Conservation (phyloP, 495 filamentous ascomycete genomes). For the Penicillium chermesinum region DNA sequence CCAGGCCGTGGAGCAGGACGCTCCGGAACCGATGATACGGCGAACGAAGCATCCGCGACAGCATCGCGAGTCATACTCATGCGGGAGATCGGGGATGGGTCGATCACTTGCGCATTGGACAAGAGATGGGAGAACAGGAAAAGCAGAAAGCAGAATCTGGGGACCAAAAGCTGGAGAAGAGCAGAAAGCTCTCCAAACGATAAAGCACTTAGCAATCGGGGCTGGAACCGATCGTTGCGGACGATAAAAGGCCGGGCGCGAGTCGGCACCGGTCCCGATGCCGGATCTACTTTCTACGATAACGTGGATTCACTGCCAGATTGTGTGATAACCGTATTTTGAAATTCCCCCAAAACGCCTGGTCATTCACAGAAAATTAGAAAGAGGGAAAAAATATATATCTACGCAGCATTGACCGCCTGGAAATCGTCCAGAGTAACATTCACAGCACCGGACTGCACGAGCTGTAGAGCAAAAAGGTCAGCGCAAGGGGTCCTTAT, state of each 20-base stretch:
- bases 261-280: slow-evolving; percentile 26
- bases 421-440: slow-evolving; percentile 74
- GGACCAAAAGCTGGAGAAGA: background rate
- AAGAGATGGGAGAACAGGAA: background rate
- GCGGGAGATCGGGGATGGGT: background rate
- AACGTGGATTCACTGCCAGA: background rate
- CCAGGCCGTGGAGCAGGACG: slow-evolving; percentile 12
- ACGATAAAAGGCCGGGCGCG: slow-evolving; percentile 30
- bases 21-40: slow-evolving; percentile 25
- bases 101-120: background rate
- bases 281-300: slow-evolving; percentile 25
- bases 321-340: background rate
- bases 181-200: too few species aligned
- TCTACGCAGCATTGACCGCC: slow-evolving; percentile 25
- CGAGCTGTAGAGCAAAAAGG: slow-evolving; percentile 53
- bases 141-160: background rate
- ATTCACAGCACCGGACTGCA: slow-evolving; percentile 88
- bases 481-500: slow-evolving; percentile 9
- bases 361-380: slow-evolving; percentile 8
- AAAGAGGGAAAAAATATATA: background rate
- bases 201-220: slow-evolving; percentile 21
- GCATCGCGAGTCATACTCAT: slow-evolving; percentile 33
- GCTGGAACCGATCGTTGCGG: too few species aligned
- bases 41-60: slow-evolving; percentile 24
- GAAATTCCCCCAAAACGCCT: slow-evolving; percentile 15